Conservation (phyloP, 345 rosid genomes). For the Zanthoxylum bungeanum region DNA sequence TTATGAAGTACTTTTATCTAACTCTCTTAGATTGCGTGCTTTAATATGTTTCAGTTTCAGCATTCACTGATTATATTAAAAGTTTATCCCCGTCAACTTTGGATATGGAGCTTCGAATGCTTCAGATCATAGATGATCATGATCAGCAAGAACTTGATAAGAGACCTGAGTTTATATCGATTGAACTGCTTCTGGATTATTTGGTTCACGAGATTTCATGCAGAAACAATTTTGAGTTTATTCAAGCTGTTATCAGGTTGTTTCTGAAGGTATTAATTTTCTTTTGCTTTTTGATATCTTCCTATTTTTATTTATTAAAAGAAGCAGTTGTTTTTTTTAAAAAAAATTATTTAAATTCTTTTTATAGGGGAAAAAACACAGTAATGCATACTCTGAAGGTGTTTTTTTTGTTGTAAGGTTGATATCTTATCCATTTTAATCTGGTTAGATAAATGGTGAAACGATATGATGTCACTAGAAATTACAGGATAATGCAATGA, state of each 20-base stretch:
- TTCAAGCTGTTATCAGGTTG: slow-evolving; percentile 77
- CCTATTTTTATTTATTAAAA: neutral
- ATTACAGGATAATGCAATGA: slow-evolving; percentile 66
- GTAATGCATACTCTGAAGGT: no score
- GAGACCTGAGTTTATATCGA: slow-evolving; percentile 59
- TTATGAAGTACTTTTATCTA: neutral
- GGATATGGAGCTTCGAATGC: slow-evolving; percentile 87
- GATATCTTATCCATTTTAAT: slow-evolving; percentile 9
- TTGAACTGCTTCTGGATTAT: slow-evolving; percentile 75
- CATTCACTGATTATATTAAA: slow-evolving; percentile 79
- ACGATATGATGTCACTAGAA: slow-evolving; percentile 58
- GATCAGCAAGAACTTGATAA: slow-evolving; percentile 53
- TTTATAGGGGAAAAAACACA: no score
- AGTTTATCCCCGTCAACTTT: slow-evolving; percentile 80
- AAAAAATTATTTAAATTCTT: neutral
- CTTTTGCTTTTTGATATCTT: neutral
- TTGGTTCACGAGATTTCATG: slow-evolving; percentile 64
- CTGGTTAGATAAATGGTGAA: slow-evolving; percentile 83
- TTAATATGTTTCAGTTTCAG: slow-evolving; percentile 47
- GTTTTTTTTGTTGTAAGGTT: no score
- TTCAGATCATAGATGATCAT: slow-evolving; percentile 82
- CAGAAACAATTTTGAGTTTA: slow-evolving; percentile 82
- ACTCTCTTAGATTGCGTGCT: slow-evolving; percentile 17
- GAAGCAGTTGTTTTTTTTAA: neutral
- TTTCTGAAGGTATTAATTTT: slow-evolving; percentile 72